Evolutionary conservation across 2,329 filamentous ascomycete species (phyloP), one percentile per base, ranked within the genome.

Genomic region (Camillea tinctor): DNA sequence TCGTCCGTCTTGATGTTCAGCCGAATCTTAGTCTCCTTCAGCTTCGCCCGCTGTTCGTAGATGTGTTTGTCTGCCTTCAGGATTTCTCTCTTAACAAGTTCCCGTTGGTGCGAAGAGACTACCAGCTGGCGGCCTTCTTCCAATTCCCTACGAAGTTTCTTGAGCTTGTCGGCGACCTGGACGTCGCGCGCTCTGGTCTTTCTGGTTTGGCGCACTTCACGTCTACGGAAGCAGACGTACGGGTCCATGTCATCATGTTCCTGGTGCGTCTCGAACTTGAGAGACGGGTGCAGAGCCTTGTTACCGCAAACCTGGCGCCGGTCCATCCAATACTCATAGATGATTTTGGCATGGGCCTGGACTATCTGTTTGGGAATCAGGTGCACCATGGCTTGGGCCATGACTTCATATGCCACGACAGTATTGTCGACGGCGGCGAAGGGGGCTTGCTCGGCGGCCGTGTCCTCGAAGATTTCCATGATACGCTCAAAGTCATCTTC

Each of bases 231-330:
- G 78, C 95, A 99, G 71, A 99, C 93, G 78, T 97, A 99, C 54
- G 95, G 95, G 77, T 99, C 95, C 69, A 91, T 87, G 73, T 99
- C 95, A 75, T 99, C 95, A 62, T 89, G 96, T 66, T 98, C 94
- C 73, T 92, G 90, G 64, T 95, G 92, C 52, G 89, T 96, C 79
- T 99, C 95, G 66, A 97, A 95, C 79, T 97, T 97, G 73, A 98
- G 86, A 21, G 81, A 83, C 7, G 92, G 87, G 71, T 93, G 89
- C 62, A 98, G 79, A 5, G 88, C 79, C 68, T 84, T 88, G 73
- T 94, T 95, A 66, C 85, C 86, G 60, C 82, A 83, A 26, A 80
- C 81, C 69, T 87, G 80, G 56, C 92, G 86, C 70, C 87, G 86
- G 62, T 82, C 79, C 76, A 88, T 93, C 95, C 95, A 99, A 75